A percentile compares a stretch with the other conserved stretches of the same genome.
Conservation (phyloP, 805 yeast species). For the Candida michaelii region DNA sequence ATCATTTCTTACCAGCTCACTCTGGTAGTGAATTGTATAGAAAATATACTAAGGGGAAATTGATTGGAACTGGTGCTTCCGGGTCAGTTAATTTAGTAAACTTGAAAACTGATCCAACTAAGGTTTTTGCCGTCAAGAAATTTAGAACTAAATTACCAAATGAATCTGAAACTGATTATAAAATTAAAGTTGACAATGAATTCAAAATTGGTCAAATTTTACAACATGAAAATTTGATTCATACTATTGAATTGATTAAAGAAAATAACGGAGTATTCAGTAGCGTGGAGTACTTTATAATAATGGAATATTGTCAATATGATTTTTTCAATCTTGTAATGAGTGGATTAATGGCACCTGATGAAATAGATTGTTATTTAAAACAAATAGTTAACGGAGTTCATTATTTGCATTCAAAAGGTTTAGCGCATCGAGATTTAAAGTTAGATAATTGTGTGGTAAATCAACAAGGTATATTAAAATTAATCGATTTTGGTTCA, state of each 20-base stretch:
- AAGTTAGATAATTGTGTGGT: conserved; percentile 94
- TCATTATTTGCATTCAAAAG: conserved; percentile 70
- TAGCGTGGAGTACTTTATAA: conserved; percentile 53
- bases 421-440: conserved; percentile 90
- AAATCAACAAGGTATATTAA: conserved; percentile 67
- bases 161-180: conserved; percentile 69
- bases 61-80: conserved; percentile 91
- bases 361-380: conserved; percentile 78
- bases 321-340: conserved; percentile 93
- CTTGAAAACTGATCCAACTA: conserved; percentile 48
- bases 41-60: conserved; percentile 64
- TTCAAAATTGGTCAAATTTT: conserved; percentile 77
- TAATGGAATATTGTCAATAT: conserved; percentile 91
- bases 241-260: conserved; percentile 75
- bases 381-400: conserved; percentile 80
- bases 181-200: conserved; percentile 77
- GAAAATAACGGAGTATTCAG: conserved; percentile 43
- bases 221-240: conserved; percentile 72
- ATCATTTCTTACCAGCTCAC: conserved; percentile 17
- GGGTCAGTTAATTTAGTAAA: conserved; percentile 86
- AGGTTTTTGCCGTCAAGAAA: conserved; percentile 82
- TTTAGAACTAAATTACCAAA: conserved; percentile 65
- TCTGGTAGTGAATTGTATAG: conserved; percentile 29
- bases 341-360: conserved; percentile 73
- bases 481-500: conserved; percentile 91